Evolutionary conservation across 805 yeast species (phyloP).

Genomic region (Metschnikowia shivogae): DNA sequence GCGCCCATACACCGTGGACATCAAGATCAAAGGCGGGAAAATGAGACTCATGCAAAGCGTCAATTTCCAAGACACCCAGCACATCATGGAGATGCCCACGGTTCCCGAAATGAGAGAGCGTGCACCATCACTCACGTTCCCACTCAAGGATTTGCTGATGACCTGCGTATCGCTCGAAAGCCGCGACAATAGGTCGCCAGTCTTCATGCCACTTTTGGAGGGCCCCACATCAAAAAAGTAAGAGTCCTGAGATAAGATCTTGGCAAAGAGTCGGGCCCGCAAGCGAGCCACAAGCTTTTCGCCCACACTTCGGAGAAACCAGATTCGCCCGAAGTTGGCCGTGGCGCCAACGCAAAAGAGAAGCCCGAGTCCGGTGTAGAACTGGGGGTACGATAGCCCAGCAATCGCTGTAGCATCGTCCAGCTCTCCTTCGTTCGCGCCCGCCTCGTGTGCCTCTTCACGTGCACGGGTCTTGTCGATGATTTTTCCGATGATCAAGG

Average conservation of each 20-base stretch:
- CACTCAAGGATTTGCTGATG: constrained; percentile 81
- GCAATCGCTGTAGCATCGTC: constrained; percentile 22
- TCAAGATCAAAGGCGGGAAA: constrained; percentile 77
- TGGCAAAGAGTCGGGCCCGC: constrained; percentile 71
- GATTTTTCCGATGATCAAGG: constrained; percentile 79
- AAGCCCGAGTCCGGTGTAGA: constrained; percentile 56
- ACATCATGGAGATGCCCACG: constrained; percentile 91
- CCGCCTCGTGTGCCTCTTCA: constrained; percentile 16
- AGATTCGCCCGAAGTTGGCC: constrained; percentile 79
- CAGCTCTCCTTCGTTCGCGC: neutral
- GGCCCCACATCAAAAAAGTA: constrained; percentile 82
- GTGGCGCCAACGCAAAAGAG: constrained; percentile 69
- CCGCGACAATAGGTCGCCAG: constrained; percentile 89
- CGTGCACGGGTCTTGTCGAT: constrained; percentile 60
- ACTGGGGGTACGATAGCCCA: constrained; percentile 61
- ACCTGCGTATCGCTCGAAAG: constrained; percentile 85
- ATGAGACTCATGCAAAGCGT: constrained; percentile 76
- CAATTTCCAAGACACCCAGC: constrained; percentile 75
- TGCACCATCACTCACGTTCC: constrained; percentile 88
- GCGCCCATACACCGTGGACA: constrained; percentile 80
- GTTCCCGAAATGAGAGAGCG: constrained; percentile 76
- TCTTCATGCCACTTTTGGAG: constrained; percentile 47
- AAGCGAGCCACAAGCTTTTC: constrained; percentile 83
- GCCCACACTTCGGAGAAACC: constrained; percentile 72
- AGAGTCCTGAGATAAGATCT: constrained; percentile 79